Conservation (phyloP, 192 early-diverging fungal genomes). For the Linnemannia schmuckeri region DNA sequence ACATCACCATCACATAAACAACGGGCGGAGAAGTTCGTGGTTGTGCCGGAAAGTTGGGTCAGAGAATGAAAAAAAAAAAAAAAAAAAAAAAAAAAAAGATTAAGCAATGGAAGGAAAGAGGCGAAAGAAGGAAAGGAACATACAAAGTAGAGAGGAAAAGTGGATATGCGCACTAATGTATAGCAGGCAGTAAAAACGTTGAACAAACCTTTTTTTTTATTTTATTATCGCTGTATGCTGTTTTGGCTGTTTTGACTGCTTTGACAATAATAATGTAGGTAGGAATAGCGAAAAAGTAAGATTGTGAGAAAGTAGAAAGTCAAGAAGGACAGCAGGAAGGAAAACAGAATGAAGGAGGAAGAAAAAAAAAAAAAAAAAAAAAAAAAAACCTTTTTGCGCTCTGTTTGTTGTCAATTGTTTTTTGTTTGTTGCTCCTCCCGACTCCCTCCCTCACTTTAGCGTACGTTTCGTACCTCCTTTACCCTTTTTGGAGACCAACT, state of each 20-base stretch:
- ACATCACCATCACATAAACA: not conserved
- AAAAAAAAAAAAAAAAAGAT: not conserved
- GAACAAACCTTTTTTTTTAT: not conserved
- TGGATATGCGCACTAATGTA: not conserved
- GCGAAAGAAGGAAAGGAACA: not conserved
- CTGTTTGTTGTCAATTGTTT: not conserved
- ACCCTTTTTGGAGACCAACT: not conserved
- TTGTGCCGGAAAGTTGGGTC: not conserved
- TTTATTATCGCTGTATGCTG: not conserved
- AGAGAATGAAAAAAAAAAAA: conserved; percentile 2
- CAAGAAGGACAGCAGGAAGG: too few relatives aligned
- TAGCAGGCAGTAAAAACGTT: not conserved
- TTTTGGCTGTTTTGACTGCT: not conserved
- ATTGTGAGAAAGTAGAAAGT: too few relatives aligned
- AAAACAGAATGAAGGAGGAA: too few relatives aligned
- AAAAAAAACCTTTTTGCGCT: not conserved
- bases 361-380: too few relatives aligned
- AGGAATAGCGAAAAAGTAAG: too few relatives aligned
- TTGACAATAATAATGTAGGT: too few relatives aligned
- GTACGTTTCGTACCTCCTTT: not conserved
- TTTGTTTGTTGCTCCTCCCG: too few relatives aligned
- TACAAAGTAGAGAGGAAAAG: not conserved
- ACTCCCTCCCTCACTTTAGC: not conserved
- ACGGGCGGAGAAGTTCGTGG: too few relatives aligned
- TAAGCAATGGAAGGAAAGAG: not conserved